Base-by-base conservation (phyloP, 1,139 yeast species). In the Blastobotrys aristatus region DNA sequence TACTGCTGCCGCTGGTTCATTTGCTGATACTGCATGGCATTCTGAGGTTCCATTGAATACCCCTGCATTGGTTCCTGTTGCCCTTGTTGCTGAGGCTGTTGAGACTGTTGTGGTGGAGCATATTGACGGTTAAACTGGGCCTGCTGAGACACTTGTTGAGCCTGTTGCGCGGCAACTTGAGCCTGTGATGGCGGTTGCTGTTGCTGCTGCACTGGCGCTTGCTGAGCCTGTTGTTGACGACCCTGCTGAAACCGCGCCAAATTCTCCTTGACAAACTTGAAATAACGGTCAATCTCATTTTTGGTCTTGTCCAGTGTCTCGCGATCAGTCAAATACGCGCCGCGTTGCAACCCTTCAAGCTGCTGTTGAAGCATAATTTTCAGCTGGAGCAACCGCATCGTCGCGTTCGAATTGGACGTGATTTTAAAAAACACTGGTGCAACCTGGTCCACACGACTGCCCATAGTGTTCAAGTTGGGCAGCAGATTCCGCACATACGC, bases 341-440 rank as follows among this genome's bases (percentile, higher is more conserved):
- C 80, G 64, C 79, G 71, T 58, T 79, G 75, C 63, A 84, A 66
- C 54, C 77, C 79, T 46, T 86, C 94, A 60, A 82, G 69, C 52
- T 87, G 84, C 61, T 82, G 84, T 58, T 80, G 82, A 39, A 87
- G 79, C 84, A 87, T 83, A 53, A 80, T 75, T 64, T 87, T 82
- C 74, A 86, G 79, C 62, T 85, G 92, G 51, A 88, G 73, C 53
- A 88, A 75, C 53, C 86, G 76, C 58, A 80, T 80, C 1, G 95
- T 84, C 4, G 87, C 90, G 48, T 80, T 87, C 40, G 74, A 76
- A 61, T 84, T 85, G 57, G 82, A 78, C 1, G 94, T 83, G 49
- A 87, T 72, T 51, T 83, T 76, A 60, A 77, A 87, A 58, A 85
- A 86, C 61, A 85, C 81, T 39, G 94, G 88, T 43, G 86, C 80